Base-by-base conservation (phyloP, 345 rosid species). In the Erysimum cheiranthoides region DNA sequence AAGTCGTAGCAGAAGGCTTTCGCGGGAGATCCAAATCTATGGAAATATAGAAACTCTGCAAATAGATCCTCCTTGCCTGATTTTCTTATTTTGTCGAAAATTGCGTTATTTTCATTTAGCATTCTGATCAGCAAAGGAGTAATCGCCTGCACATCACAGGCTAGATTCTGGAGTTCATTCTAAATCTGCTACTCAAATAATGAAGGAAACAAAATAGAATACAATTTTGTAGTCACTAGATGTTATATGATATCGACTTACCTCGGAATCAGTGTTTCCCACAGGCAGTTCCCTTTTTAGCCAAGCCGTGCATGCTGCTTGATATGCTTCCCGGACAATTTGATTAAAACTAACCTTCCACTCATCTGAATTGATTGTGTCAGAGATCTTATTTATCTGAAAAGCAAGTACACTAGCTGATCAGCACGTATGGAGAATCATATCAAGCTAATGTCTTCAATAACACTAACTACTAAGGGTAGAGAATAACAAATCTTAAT, bases 11-110 rank as follows among this genome's bases (percentile, higher is more conserved):
- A 82, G 79, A 85, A 80, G 60, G 73, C 77, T 68, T 84, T 87
- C 86, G 80, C 78, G 35, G 75, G 75, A 84, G 85, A 85, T 52
- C 92, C 90, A 79, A 71, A 89, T 79, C 77, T 81, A 32, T 92
- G 81, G 81, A 86, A 86, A 82, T 81, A 84, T 14, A 94, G 47
- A 52, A 94, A 78, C 56, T 92, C 97, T 51, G 92, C 88, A 84
- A 89, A 94, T 31, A 94, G 86, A 85, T 84, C 88, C 73, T 76
- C 91, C 85, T 92, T 94, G 81, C 98, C 93, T 1, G 91, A 89
- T 78, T 82, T 90, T 82, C 68, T 82, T 69, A 94, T 86, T 68
- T 75, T 90, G 60, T 69, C 86, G 38, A 89, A 67, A 42, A 89
- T 53, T 31, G 82, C 76, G n/a, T 84, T 83, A 69, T 89, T 87